Conservation (phyloP, 306 rosid species). For the Cajanus cajan region DNA sequence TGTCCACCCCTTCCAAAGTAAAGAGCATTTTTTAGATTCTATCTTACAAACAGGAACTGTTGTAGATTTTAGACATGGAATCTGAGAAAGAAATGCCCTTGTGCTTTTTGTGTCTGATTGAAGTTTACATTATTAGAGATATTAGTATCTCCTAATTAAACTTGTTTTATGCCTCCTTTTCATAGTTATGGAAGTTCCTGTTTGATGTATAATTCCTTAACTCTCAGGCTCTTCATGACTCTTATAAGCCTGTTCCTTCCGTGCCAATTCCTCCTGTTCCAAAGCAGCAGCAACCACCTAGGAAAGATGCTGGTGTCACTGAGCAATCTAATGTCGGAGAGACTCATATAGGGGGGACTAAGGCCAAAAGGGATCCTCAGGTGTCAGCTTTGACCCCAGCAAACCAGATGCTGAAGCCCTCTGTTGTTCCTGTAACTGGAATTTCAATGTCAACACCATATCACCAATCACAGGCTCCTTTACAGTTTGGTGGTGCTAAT, state of each 20-base stretch:
- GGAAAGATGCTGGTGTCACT: constrained; percentile 56
- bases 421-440: constrained; percentile 57
- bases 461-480: constrained; percentile 66
- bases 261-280: constrained; percentile 64
- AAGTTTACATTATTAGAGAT: background rate
- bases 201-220: constrained; percentile 21
- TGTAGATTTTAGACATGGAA: constrained; percentile 2
- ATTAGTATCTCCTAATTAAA: background rate
- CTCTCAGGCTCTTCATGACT: constrained; percentile 69
- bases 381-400: constrained; percentile 41
- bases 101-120: constrained; percentile 2
- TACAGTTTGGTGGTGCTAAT: constrained; percentile 77
- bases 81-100: background rate
- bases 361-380: constrained; percentile 59
- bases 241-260: constrained; percentile 52
- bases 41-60: background rate
- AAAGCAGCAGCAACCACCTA: constrained; percentile 71
- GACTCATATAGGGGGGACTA: constrained; percentile 41
- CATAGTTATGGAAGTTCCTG: background rate
- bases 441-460: constrained; percentile 63
- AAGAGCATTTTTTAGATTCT: background rate
- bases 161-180: background rate
- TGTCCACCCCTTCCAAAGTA: background rate
- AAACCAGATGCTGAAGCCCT: constrained; percentile 67
- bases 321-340: constrained; percentile 56